These are phyloP conservation scores for Naganishia sp. DNA, from an alignment of 1,284 basidiomycete genomes.

Conservation along the genomic window DNA sequence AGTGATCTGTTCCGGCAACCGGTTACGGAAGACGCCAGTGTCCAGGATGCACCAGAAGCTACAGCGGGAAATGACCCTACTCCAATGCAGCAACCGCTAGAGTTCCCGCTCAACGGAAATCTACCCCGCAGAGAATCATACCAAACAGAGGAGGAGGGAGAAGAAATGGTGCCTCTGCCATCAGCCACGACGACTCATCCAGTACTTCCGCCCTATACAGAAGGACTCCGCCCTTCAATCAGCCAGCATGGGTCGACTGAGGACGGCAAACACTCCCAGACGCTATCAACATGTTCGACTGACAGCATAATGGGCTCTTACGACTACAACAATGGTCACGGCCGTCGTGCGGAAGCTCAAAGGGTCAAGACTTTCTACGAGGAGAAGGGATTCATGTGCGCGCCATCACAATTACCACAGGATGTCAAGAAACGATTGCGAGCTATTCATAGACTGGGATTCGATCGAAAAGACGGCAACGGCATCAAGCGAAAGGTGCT, in stretches of 20 bases:
- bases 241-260: neutral
- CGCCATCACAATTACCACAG: constrained; percentile 42
- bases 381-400: constrained; percentile 43
- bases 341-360: constrained; percentile 21
- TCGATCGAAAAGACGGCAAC: constrained; percentile 37
- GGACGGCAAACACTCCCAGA: neutral
- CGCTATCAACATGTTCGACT: constrained; percentile 18
- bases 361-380: constrained; percentile 41
- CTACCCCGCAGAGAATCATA: no score
- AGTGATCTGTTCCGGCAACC: constrained; percentile 10
- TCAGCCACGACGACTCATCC: neutral
- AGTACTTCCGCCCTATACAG: neutral
- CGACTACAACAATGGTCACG: neutral
- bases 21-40: neutral
- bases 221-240: neutral
- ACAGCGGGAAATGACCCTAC: no score
- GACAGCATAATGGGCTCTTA: constrained; percentile 14
- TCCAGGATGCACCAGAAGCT: neutral
- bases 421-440: constrained; percentile 40
- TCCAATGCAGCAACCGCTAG: no score
- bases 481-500: constrained; percentile 35
- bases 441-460: constrained; percentile 43
- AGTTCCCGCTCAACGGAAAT: no score
- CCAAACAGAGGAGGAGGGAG: no score
- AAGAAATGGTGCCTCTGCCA: no score